Evolutionary conservation across 2,329 filamentous ascomycete species (phyloP), one percentile per base, ranked within the genome.

Genomic region (Colletotrichum orbiculare): DNA sequence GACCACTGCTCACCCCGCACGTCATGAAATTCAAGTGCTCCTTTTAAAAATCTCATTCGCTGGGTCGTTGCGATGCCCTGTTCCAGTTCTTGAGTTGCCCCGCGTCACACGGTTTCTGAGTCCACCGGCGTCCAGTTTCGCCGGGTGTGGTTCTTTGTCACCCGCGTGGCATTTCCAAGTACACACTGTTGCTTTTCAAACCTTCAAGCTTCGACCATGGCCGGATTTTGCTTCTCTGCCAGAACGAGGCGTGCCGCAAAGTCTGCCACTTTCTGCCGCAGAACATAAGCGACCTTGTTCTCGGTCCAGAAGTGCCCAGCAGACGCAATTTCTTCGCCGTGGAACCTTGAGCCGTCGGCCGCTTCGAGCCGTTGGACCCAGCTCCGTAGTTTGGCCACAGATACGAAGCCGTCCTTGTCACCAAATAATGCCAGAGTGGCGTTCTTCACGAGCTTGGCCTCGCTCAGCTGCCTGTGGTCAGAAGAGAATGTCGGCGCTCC

Each of bases 351-450:
- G 2, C 74, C 76, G 0, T 76, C 73, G 43, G 69, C 70, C 11
- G 75, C 73, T 15, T 77, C 74, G 48, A 94, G 77, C 64, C 81
- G 83, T 45, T 79, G 77, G 9, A 82, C 81, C 94, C 94, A 97
- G 1, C 81, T 78, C 10, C 85, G 83, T 69, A 94, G 80, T 74
- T 87, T 91, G 63, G 82, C 84, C 4, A 81, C 81, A 1, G 89
- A 85, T 1, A 92, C 89, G 69, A 97, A 96, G 0, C 84, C 78
- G 75, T 98, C 94, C 4, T 85, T 81, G 54, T 90, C 87, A 1
- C 94, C 95, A 72, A 89, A 97, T 0, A 97, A 76, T 0, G 87
- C 89, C 39, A 97, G 75, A 0, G 90, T 90, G 1, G 83, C 82
- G 70, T 89, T 83, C 2, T 77, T 74, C 1, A 86, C 77, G 53